Evolutionary conservation across 1,139 yeast genomes (phyloP).

Genomic region (Sporopachydermia cereana): DNA sequence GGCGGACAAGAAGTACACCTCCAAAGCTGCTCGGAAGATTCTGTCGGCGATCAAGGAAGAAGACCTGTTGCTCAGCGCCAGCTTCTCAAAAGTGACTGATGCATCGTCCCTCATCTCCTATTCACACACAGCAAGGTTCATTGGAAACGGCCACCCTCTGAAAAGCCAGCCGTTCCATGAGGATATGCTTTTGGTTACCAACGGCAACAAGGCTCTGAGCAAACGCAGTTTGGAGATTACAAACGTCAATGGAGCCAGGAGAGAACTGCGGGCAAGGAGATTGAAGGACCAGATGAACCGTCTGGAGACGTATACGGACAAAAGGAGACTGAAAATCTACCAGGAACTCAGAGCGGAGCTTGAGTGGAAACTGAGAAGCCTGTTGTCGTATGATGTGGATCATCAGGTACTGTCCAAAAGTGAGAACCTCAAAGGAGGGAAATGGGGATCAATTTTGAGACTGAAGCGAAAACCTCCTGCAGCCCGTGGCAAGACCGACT

Average conservation of each 20-base stretch:
- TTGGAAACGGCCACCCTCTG: neutral
- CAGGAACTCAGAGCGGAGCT: neutral
- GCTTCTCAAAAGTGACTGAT: neutral
- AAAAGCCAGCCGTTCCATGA: neutral
- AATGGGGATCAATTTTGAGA: too few species aligned
- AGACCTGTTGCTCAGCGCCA: neutral
- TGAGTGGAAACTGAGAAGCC: neutral
- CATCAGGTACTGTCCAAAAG: too few species aligned
- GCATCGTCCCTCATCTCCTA: neutral
- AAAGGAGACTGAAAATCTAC: neutral
- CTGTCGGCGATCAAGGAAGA: neutral
- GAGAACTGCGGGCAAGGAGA: neutral
- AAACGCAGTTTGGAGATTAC: neutral
- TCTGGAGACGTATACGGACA: neutral
- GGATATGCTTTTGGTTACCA: neutral
- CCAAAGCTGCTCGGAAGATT: neutral
- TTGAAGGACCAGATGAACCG: neutral
- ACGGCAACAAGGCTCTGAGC: neutral
- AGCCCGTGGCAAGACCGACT: neutral
- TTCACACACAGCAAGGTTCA: neutral
- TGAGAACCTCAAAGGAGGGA: neutral
- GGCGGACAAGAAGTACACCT: neutral
- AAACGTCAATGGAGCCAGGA: neutral
- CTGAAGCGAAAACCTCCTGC: neutral
- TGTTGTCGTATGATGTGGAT: neutral